Base-by-base conservation (phyloP, 2,329 filamentous ascomycete species). In the Aspergillus awamori region DNA sequence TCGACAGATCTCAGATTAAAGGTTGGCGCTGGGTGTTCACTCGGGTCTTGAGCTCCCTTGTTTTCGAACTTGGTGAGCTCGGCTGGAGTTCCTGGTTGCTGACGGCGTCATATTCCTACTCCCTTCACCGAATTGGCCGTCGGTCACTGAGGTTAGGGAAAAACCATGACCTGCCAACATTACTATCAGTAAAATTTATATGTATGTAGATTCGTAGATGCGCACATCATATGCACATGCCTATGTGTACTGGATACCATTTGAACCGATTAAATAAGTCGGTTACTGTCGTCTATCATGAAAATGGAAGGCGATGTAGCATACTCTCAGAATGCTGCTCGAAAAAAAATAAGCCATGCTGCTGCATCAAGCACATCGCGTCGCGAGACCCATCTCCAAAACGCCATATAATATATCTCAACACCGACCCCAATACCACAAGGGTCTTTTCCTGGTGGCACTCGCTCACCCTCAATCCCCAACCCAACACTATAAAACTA, bases 1-100 rank as follows among this genome's bases (percentile, higher is more conserved):
- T 93, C 90, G 92, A 96, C 93, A 95, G 91, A 88, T 95, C 89
- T 91, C 78, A 96, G 89, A 97, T 78, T 73, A 86, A 95, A 72
- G 67, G 71, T 81, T 79, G 80, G 82, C 82, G 77, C 81, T 78
- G 79, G 79, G 76, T 73, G 70, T 73, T 73, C 72, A 74, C 80
- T 75, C 71, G 69, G 72, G 83, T 84, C 86, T 85, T 86, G 84
- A 86, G 86, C 83, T 91, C 88, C 88, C 85, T 79, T 64, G 48
- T 62, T 43, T 59, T 59, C 48, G 58, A 26, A 58, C 52, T 81
- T 79, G 83, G 84, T 89, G 89, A 92, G 86, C 85, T 86, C 85
- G 83, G 85, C 82, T 81, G 80, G 81, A 80, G 76, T 76, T 77
- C 80, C 76, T 69, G 71, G 67, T 69, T 76, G 79, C 80, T 79